These are phyloP conservation scores for Backusella tuberculispora DNA, from an alignment of 192 early-diverging fungal genomes.

Conservation along the genomic window DNA sequence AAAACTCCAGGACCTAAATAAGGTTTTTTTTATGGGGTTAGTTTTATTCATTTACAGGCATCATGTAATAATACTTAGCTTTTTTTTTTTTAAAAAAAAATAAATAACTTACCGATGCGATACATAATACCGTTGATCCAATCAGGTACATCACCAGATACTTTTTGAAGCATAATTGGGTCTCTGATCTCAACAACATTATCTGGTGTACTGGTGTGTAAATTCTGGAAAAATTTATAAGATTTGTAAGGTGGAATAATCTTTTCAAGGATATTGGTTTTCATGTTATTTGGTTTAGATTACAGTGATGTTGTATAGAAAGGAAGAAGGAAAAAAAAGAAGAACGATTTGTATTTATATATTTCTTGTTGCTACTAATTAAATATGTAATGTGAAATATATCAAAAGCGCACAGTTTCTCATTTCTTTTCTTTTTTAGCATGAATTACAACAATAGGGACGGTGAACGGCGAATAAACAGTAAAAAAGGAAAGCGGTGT, in stretches of 20 bases:
- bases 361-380: not conserved
- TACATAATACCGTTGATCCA: slow-evolving; percentile 59
- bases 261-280: not conserved
- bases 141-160: slow-evolving; percentile 48
- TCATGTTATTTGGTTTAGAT: not conserved
- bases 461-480: not conserved
- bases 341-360: not conserved
- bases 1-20: slow-evolving; percentile 36
- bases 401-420: not conserved
- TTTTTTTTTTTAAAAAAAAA: too few relatives aligned
- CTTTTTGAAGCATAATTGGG: slow-evolving; percentile 32
- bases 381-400: not conserved
- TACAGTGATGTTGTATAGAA: not conserved
- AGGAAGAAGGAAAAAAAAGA: not conserved
- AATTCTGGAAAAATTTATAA: not conserved
- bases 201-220: not conserved
- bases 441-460: too few relatives aligned
- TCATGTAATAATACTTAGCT: not conserved
- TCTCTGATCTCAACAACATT: slow-evolving; percentile 45
- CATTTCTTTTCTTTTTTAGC: not conserved
- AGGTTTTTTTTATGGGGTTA: not conserved
- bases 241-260: not conserved
- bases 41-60: not conserved
- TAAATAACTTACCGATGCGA: slow-evolving; percentile 44
- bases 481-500: not conserved